Evolutionary conservation across 257 asterid genomes (phyloP), one percentile per base, ranked within the genome.

Genomic region (Petrea volubilis): DNA sequence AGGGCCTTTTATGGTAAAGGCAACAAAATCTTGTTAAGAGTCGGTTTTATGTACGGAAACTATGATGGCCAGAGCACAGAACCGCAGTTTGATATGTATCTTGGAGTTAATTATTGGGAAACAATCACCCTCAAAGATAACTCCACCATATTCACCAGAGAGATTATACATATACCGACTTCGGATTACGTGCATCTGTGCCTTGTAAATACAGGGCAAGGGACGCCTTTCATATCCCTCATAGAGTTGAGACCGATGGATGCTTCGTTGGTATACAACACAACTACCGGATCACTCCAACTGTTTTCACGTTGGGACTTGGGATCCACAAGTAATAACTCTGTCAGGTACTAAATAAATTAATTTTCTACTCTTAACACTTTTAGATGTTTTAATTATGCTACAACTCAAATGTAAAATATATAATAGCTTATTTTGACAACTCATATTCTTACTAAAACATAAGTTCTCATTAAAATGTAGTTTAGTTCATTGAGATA

Each of bases 181-280:
- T 73, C 84, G 6, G 76, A 81, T 67, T 73, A 72, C 56, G 20
- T 77, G 67, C 29, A 78, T 7, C 61, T 79, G 6, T 84, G 86
- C 49, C 67, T 84, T 0, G 81, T 81, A 28, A 68, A 84, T 31
- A 70, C 43, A 0, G 78, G 63, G 3, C 5, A 1, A 3, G 86
- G 85, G 1, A 67, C 73, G 3, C 89, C 89, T 27, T 76, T 77
- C 57, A 74, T 83, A 21, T 80, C 88, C 0, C 58, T 78, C 6
- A 10, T 83, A 10, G 85, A 83, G 58, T 8, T 83, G 29, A 69
- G 85, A 44, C 65, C 38, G 5, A 17, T 83, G 61, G 57, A 64
- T 21, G 57, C 56, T 23, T 6, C 17, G 24, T 2, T 1, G 0
- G 57, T 40, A 5, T 77, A 77, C 27, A 21, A 11, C 52, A 67